Evolutionary conservation across 352 stramenopile genomes (phyloP), one percentile per base, ranked within the genome.

Genomic region (Globisporangium nodosum): DNA sequence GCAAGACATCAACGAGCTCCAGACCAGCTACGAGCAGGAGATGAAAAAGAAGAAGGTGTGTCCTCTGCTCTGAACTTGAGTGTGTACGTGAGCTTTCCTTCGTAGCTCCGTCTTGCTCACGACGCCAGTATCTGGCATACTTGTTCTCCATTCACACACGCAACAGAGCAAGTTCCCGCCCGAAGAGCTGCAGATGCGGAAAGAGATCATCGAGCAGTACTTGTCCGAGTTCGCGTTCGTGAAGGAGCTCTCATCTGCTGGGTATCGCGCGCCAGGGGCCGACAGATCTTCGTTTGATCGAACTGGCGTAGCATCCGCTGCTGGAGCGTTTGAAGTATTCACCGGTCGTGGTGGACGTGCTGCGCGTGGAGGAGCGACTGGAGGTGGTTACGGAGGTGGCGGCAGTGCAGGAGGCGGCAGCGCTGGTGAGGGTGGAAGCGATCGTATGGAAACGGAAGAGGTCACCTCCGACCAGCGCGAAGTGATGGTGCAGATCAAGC

Each of bases 31-130:
- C 58, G 81, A 92, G 50, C 69, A 77, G 21, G 82, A 92, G 58
- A 64, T 71, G 49, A 90, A 90, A 62, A 92, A 94, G 76, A 92
- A 88, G 55, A 92, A 90, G 71, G 84, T 88, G 30, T 15, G 45
- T 16, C 3, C 9, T 11, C 27, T 16, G 37, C 33, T 6, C 33
- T 37, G 35, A 13, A 8, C 42, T 48, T 8, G 2, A 3, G 20
- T 30, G n/a, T 30, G 18, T 49, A 9, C 3, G 9, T 30, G 43
- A 27, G 2, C 16, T 12, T 1, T 48, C 16, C 6, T 27, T 6
- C n/a, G 16, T 30, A 13, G 11, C 4, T 43, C 16, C 37, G 37
- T 43, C 13, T 4, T 18, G 12, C 37, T 18, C 13, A 43, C 37
- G 9, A 1, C 16, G 37, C 37, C 37, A 11, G 3, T 37, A 11